These are phyloP conservation scores for Penicillium sp. DNA, from an alignment of 2,329 filamentous ascomycete genomes.

Conservation along the genomic window DNA sequence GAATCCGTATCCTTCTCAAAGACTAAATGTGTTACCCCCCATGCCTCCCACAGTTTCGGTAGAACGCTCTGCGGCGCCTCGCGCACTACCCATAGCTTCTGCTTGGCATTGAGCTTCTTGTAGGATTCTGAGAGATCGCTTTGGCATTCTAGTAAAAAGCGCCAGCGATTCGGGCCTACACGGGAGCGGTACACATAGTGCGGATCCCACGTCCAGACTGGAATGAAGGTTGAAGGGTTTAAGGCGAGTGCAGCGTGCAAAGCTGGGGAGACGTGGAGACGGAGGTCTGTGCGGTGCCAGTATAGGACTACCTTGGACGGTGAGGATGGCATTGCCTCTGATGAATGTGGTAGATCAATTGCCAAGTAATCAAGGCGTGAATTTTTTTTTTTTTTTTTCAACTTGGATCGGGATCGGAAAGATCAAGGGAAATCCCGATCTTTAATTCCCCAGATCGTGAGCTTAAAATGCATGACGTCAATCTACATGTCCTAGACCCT, in stretches of 20 bases:
- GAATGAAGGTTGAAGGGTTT: conserved; percentile 67
- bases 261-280: conserved; percentile 74
- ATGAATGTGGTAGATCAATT: background rate
- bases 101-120: conserved; percentile 66
- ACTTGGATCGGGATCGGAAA: background rate
- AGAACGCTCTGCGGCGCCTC: conserved; percentile 71
- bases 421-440: background rate
- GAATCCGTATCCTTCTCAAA: conserved; percentile 78
- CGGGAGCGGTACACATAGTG: conserved; percentile 74
- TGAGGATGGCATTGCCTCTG: conserved; percentile 6
- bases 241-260: conserved; percentile 70
- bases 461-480: conserved; percentile 12
- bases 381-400: background rate
- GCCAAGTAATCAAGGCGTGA: background rate
- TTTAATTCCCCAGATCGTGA: background rate
- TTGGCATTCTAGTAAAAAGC: conserved; percentile 74
- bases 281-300: conserved; percentile 77
- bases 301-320: conserved; percentile 58
- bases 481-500: background rate
- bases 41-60: conserved; percentile 70
- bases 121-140: conserved; percentile 67
- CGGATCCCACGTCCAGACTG: conserved; percentile 78
- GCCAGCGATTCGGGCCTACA: conserved; percentile 71
- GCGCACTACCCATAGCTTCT: conserved; percentile 69
- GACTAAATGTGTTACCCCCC: conserved; percentile 72